Conservation (phyloP, 2,329 filamentous ascomycete species). For the Aspergillus texensis region DNA sequence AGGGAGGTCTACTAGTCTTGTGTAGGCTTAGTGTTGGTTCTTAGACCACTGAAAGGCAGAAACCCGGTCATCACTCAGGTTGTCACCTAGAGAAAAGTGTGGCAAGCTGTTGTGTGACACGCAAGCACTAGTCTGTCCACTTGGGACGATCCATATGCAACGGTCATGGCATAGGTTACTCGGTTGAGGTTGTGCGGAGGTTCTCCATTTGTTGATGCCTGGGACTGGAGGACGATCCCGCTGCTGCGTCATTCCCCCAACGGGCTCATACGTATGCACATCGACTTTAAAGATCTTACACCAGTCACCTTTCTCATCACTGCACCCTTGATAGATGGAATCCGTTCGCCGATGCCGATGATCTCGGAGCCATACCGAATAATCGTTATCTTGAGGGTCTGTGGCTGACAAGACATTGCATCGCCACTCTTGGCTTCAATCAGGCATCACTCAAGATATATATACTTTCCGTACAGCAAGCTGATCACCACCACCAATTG, state of each 20-base stretch:
- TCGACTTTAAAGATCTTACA: conserved; percentile 2
- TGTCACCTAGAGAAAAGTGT: background rate
- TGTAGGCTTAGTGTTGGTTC: background rate
- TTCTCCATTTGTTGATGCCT: conserved; percentile 3
- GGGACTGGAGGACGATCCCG: background rate
- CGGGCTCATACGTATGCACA: conserved; percentile 1
- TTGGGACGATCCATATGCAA: background rate
- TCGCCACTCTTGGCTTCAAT: conserved; percentile 3
- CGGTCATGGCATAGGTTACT: background rate
- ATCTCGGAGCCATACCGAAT: background rate
- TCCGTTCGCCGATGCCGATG: background rate
- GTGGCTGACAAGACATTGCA: conserved; percentile 2
- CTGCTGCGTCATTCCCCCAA: background rate
- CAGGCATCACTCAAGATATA: background rate
- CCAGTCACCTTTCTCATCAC: conserved; percentile 7
- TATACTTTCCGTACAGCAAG: background rate
- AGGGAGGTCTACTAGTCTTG: background rate
- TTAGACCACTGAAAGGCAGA: background rate
- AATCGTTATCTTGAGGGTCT: background rate
- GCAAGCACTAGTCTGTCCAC: background rate
- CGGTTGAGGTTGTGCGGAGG: background rate
- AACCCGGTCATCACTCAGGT: background rate
- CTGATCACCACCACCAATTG: background rate
- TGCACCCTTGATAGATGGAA: conserved; percentile 4
- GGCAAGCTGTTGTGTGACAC: background rate